Conservation (phyloP, 495 filamentous ascomycete genomes). For the Bathelium albidoporum region DNA sequence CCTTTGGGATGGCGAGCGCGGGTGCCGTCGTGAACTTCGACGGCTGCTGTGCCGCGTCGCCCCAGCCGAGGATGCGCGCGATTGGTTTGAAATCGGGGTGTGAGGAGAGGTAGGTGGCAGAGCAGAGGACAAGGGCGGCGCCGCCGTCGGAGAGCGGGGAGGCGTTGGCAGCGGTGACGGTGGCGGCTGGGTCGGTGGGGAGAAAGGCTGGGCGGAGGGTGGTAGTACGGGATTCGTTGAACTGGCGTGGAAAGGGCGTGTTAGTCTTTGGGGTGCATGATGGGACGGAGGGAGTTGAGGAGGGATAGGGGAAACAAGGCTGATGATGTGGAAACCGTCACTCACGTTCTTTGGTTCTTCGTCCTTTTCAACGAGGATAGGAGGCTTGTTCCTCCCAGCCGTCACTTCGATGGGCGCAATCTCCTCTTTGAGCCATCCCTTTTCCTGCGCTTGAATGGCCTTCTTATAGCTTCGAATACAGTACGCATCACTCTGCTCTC, state of each 20-base stretch:
- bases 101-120: constrained; percentile 78
- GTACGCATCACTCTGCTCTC: constrained; percentile 84
- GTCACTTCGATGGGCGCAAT: constrained; percentile 84
- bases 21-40: constrained; percentile 94
- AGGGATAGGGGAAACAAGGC: constrained; percentile 75
- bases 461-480: constrained; percentile 86
- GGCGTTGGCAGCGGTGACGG: constrained; percentile 95
- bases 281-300: no score
- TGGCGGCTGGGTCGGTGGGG: constrained; percentile 55
- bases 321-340: constrained; percentile 70
- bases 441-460: constrained; percentile 73
- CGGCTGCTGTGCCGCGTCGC: constrained; percentile 79
- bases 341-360: constrained; percentile 98
- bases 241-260: constrained; percentile 53
- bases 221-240: constrained; percentile 85
- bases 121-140: constrained; percentile 80
- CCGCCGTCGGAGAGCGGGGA: constrained; percentile 93
- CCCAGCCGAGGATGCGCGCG: constrained; percentile 94
- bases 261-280: constrained; percentile 81
- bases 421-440: constrained; percentile 68
- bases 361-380: constrained; percentile 68
- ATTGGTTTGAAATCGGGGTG: constrained; percentile 72
- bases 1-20: constrained; percentile 92
- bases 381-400: constrained; percentile 81
- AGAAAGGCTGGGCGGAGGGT: constrained; percentile 78